Base-by-base conservation (phyloP, 2,329 filamentous ascomycete genomes). In the Fusarium oligoseptatum region DNA sequence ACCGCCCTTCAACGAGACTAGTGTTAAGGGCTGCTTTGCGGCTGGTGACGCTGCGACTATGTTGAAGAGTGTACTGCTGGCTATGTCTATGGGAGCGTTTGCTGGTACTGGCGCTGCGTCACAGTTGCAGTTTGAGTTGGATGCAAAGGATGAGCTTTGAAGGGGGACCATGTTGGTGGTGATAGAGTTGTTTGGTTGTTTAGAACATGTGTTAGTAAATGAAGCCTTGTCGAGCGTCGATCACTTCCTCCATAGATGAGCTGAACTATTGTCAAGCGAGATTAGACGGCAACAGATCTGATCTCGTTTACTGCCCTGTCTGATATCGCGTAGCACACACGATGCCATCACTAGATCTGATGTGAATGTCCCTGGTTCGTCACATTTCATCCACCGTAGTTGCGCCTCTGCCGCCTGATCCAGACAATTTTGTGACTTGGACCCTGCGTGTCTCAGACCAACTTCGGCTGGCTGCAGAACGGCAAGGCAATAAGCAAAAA, bases 21-120 rank as follows among this genome's bases (percentile, higher is more conserved):
- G 78, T 64, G 83, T 89, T 0, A 78, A 80, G 3, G 89, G 89
- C 0, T 86, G 88, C 3, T 90, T 88, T 80, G 88, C 88, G 0
- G 87, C 82, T 1, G 89, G 89, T 0, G 89, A 92, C 78, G 85
- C 82, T 62, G 80, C 79, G 12, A 80, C 80, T 11, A 68, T 75
- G 67, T 74, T 83, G 58, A 81, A 76, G 73, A 77, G 76, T 6
- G 80, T 78, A 1, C 24, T 79, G 29, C 68, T 77, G 67, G 83
- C 82, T 1, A 66, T 77, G 62, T 41, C 76, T 4, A 80, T 77
- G 77, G 82, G 82, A 0, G 69, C 67, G 1, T 70, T 82, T 37
- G 78, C 75, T 8, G 82, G 71, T 6, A 68, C 58, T 8, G 82
- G 81, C 0, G 71, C 80, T 67, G 76, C 74, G 24, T 62, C 63